Evolutionary conservation across 2,329 filamentous ascomycete species (phyloP), one percentile per base, ranked within the genome.

Genomic region (Nothophoma quercina): DNA sequence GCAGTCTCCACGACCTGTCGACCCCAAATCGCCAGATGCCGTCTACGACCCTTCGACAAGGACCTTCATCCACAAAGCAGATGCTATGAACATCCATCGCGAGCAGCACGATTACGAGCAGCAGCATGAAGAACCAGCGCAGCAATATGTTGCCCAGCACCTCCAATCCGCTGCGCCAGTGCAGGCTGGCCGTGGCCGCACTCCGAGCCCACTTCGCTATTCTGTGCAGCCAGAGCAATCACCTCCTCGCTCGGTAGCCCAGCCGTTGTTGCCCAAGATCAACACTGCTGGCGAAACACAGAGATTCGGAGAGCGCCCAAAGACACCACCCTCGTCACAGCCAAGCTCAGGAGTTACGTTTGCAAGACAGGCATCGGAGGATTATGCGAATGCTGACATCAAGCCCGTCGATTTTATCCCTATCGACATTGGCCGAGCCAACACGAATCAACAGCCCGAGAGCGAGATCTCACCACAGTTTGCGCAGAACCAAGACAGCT

Each of bases 371-470:
- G 47, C 32, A 15, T 62, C 69, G 12, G 82, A 85, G 53, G 76
- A 80, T 42, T 67, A 75, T 29, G 77, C 78, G 45, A 73, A 71
- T 18, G 77, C 80, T 39, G 75, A 79, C 12, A 34, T 53, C 21
- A 45, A 62, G 39, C 52, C 52, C 15, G 36, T 51, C 18, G 35
- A 45, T 19, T 49, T 49, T 10, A 9, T 41, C 7, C 39, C 44
- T 12, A 22, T 55, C 8, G 29, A 49, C 26, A 60, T 68, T 15
- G 65, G 68, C 44, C 59, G 62, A 23, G 60, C 63, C 12, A 67
- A 68, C 15, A 58, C 60, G 1, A 47, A 50, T 23, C 60, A 51
- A 5, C 63, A 57, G 26, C 36, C 65, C 10, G 61, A 68, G 19
- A 36, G 26, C 16, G 22, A 49, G 12, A 28, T 50, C 12, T 63